Evolutionary conservation across 345 rosid species (phyloP), one percentile per base, ranked within the genome.

Genomic region (Trapa incisa): DNA sequence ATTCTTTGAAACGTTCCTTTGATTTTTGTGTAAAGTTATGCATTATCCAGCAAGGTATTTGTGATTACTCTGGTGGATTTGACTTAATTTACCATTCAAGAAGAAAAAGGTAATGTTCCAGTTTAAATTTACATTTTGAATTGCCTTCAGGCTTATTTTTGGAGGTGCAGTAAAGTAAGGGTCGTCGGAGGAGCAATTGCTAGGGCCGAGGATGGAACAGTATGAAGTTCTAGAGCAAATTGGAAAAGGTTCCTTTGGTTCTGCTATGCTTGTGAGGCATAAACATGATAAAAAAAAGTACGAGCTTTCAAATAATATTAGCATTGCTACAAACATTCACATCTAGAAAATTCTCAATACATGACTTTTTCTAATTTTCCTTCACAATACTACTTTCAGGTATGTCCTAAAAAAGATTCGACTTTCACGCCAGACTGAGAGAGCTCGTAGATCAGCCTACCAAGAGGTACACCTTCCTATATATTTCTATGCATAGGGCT

Each of bases 241-340:
- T 58, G 97, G 99, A 45, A 94, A 89, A 80, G 96, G 99, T 6
- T 94, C 96, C 43, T 91, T 94, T 71, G 97, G 97, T 71, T 89
- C 99, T 67, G 99, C 99, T 72, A 92, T 88, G 83, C 97, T 94
- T 52, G 97, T 94, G 65, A 82, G 88, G 83, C 99, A 94, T 81
- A 94, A 83, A 77, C 97, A 87, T 77, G 99, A 94, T 78, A 86
- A 77, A 70, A 91, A 89, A 69, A 94, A 87, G 99, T 88, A 57
- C 73, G 89, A 13, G 61, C 67, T 50, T 73, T 13, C 8, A 9
- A 32, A 58, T 58, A 35, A n/a, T 54, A 58, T 32, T 16, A 7
- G 2, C 16, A 35, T 14, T 36, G 9, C 42, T 37, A 47, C 17
- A 5, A 32, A 54, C 5, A n/a, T 12, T 29, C 2, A 14, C 50